Evolutionary conservation across 306 rosid species (phyloP), one percentile per base, ranked within the genome.

Genomic region (Cucumis cinereus): DNA sequence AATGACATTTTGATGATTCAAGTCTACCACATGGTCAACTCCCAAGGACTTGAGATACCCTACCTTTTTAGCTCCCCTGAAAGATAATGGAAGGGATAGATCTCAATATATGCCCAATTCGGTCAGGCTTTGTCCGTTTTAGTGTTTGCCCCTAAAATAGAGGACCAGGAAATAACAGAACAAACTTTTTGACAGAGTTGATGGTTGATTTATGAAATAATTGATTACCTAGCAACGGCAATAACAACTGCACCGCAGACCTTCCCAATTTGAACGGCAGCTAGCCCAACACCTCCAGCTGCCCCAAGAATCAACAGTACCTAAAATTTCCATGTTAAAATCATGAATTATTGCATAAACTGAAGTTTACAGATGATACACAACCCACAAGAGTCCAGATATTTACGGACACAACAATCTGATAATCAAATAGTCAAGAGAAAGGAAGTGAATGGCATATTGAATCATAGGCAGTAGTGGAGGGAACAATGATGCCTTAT

Each of bases 251-350:
- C 97, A 23, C 97, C 96, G 56, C 88, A 80, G 15, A 87, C 87
- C 86, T 92, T 94, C 63, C 99, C 97, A 54, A 94, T 92, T 79
- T 94, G 98, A 43, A 94, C 90, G 58, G 99, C 95, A 56, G 97
- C 91, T 80, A 94, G 86, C 55, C 99, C 97, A 38, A 92, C 99
- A 12, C 96, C 99, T 33, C 99, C 97, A 24, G 97, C 97, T 8
- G 97, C 99, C 77, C 96, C 99, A 73, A 94, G 92, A 78, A 94
- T 95, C 83, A 94, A 73, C 85, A 94, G 80, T 28, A 94, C 98
- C 98, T 93, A 70, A 50, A 71, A 36, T 15, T 10, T 23, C 5
- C 45, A 71, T 73, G 24, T 69, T 23, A 69, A 15, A 40, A 50
- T 49, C 59, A 47, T 14, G 43, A 23, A 71, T 19, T 71, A 26